phyloP scores from a whole-genome alignment of 495 filamentous ascomycete species.

The Penicillium daleae region DNA sequence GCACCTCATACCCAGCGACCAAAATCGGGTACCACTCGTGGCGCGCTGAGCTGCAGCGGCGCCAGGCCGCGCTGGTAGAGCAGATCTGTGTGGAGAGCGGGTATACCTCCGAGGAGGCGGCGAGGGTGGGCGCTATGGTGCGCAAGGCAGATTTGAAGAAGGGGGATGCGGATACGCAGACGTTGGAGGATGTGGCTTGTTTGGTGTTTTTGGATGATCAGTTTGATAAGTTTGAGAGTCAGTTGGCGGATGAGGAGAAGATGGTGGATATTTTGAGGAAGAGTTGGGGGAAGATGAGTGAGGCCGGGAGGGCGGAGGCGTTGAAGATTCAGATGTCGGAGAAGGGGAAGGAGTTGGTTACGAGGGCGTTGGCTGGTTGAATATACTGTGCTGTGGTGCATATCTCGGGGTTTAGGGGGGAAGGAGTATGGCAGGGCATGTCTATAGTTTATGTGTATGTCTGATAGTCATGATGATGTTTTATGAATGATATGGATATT shows the following conservation, averaged over 20 bases:
- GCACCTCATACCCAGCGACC: slow-evolving; percentile 67
- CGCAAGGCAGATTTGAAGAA: slow-evolving; percentile 65
- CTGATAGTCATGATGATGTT: not conserved
- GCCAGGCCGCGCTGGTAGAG: slow-evolving; percentile 65
- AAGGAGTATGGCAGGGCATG: not conserved
- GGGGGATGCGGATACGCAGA: slow-evolving; percentile 67
- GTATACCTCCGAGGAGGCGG: slow-evolving; percentile 50
- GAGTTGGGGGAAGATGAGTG: slow-evolving; percentile 85
- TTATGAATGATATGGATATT: not conserved
- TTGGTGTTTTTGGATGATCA: slow-evolving; percentile 86
- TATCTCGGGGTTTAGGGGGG: not conserved
- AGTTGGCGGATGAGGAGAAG: slow-evolving; percentile 70
- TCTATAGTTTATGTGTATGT: not conserved
- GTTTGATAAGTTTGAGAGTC: slow-evolving; percentile 73
- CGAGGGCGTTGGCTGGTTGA: slow-evolving; percentile 60
- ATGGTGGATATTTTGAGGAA: slow-evolving; percentile 72
- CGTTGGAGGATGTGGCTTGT: slow-evolving; percentile 82
- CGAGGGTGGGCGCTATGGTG: slow-evolving; percentile 61
- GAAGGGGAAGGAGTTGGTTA: slow-evolving; percentile 59
- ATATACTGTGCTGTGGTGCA: not conserved
- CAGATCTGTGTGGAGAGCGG: slow-evolving; percentile 58
- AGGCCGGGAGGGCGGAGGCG: slow-evolving; percentile 67
- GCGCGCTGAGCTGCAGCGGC: slow-evolving; percentile 70
- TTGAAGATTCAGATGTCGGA: slow-evolving; percentile 66
- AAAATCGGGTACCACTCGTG: slow-evolving; percentile 74